Evolutionary conservation across 1,284 basidiomycete species (phyloP), one percentile per base, ranked within the genome.

Genomic region (Inonotus obliquus): DNA sequence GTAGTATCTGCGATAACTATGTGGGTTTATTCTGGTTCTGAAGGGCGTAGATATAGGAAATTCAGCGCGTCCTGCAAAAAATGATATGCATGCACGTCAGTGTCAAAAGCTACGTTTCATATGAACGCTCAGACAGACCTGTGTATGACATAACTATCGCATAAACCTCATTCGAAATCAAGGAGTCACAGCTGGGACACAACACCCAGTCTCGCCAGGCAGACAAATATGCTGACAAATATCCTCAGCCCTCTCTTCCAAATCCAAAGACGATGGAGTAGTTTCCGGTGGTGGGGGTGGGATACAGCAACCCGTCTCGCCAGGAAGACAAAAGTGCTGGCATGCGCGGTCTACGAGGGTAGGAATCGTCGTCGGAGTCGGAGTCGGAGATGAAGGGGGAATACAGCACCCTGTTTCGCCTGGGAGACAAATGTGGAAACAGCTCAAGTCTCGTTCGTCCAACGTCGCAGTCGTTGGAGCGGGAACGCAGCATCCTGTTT

Each of bases 181-280:
- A n/a, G n/a, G n/a, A n/a, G n/a, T n/a, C n/a, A n/a, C n/a, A n/a
- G n/a, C 23, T 59, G 60, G 60, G 47, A 61, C 35, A 27, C 60
- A 61, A 41, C 60, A 61, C 17, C 53, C 54, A 2, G 54, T 61
- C 27, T 61, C 60, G 13, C 62, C 59, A 23, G 59, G 44, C 32
- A 60, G 27, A 47, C 62, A 60, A 27, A 60, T n/a, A 41, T 62
- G 57, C 29, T 59, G 47, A 57, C 64, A 66, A n/a, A 45, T 41
- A 23, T 38, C 11, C 54, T 38, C 11, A 44, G 10, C 47, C 23
- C 47, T n/a, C 47, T 23, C 47, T 21, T 44, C 19, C 41, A 44
- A 44, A 44, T 9, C 41, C 41, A n/a, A n/a, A 48, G 45, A 17
- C 11, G 45, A 19, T 10, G 48, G n/a, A 23, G 48, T 32, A 32